Evolutionary conservation across 129 eudicot species (phyloP), one percentile per base, ranked within the genome.

Genomic region (Escallonia herrerae): DNA sequence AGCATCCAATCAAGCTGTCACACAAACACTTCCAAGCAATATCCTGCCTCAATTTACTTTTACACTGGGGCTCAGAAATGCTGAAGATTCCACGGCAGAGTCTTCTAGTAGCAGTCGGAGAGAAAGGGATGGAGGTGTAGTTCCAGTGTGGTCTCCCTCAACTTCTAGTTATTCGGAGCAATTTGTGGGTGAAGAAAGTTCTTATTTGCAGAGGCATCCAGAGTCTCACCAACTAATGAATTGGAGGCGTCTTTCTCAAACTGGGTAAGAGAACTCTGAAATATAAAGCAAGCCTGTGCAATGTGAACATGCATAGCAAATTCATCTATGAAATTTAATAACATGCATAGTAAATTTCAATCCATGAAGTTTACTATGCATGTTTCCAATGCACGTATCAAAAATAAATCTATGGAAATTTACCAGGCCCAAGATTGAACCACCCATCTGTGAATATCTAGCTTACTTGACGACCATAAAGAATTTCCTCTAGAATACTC

Each of bases 161-260:
- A 70, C 61, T 63, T 65, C 86, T 11, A 72, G 45, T 14, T 81
- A 49, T 56, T 40, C 86, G 2, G 79, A 80, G 65, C 85, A 67
- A 12, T 80, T 47, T 43, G 45, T 56, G 10, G 70, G 68, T 22
- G 86, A 82, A 46, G 80, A 82, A 14, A 71, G 63, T 55, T 57
- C 80, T 42, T 74, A 73, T 66, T 63, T 82, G 83, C 83, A 78
- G 64, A 71, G 80, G 76, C 83, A 77, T 73, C 86, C 80, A 55
- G 71, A 73, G 58, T 81, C 86, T 53, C 80, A 73, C 38, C 77
- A 81, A 47, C 13, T 76, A 45, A 39, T 82, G 66, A 74, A 74
- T 58, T 78, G 95, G 98, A 79, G 85, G 58, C 86, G 80, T 58
- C 95, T 87, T 74, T 86, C 98, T 73, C 96, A 93, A 69, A 93